Evolutionary conservation across 306 rosid species (phyloP).

Genomic region (Heteromeles arbutifolia): DNA sequence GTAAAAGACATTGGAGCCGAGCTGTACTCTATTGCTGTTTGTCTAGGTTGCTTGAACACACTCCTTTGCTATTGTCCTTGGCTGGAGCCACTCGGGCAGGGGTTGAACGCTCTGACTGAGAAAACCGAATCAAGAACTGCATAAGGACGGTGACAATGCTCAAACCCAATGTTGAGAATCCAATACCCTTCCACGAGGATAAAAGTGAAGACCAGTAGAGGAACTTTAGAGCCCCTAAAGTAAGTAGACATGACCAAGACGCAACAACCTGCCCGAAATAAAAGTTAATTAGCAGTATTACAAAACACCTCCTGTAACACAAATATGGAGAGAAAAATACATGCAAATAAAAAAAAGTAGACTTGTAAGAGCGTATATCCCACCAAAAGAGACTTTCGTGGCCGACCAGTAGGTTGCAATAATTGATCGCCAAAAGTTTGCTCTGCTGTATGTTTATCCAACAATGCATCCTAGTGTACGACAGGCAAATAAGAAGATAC

Average conservation of each 20-base stretch:
- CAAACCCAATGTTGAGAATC: slow-evolving; percentile 48
- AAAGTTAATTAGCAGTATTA: background rate
- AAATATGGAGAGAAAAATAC: background rate
- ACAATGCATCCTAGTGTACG: slow-evolving; percentile 58
- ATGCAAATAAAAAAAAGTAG: background rate
- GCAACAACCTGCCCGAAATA: slow-evolving; percentile 54
- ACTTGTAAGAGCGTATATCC: slow-evolving; percentile 15
- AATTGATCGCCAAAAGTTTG: slow-evolving; percentile 62
- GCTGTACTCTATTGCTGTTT: slow-evolving; percentile 39
- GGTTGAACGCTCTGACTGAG: slow-evolving; percentile 81
- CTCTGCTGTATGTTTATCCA: slow-evolving; percentile 70
- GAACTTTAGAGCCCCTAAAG: slow-evolving; percentile 55
- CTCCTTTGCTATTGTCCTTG: slow-evolving; percentile 33
- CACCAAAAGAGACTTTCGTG: slow-evolving; percentile 80
- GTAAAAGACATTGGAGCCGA: background rate
- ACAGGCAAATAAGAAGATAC: background rate
- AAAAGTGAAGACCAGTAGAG: slow-evolving; percentile 62
- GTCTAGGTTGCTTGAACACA: slow-evolving; percentile 25
- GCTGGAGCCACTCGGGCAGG: slow-evolving; percentile 62
- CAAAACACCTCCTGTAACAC: background rate
- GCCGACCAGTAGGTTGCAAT: slow-evolving; percentile 55
- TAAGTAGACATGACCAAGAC: slow-evolving; percentile 62
- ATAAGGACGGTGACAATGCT: slow-evolving; percentile 61
- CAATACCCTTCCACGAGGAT: slow-evolving; percentile 84
- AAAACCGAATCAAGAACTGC: slow-evolving; percentile 77